Evolutionary conservation across 2,329 filamentous ascomycete genomes (phyloP), one percentile per base, ranked within the genome.

Genomic region (Calonectria henricotiae): DNA sequence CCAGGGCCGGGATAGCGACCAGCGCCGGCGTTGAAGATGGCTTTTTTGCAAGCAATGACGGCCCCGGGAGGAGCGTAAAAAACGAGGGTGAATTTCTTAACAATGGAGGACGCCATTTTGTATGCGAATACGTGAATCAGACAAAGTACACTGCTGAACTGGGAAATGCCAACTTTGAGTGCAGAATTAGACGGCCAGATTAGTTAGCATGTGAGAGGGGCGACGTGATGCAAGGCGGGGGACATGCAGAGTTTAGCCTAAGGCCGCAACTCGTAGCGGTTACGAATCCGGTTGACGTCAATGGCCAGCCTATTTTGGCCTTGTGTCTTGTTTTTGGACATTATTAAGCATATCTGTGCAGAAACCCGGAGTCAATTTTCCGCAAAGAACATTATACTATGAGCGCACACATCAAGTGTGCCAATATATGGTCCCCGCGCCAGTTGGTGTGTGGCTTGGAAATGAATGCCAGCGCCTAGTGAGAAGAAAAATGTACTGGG

Each of bases 21-120:
- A 2, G 88, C 88, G 13, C 88, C 88, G 4, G 87, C 86, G 17
- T 82, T 82, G 77, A 90, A 90, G 77, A 90, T 83, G 73, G 88
- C 88, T 0, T 80, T 68, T 76, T 90, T 90, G 79, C 86, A 87
- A 12, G 82, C 81, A 27, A 82, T 80, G 17, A 88, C 80, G 25
- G 82, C 79, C 4, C 81, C 25, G 0, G 80, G 74, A 0, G 88
- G 87, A 0, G 84, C 85, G 80, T 85, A 84, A 79, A 89, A 89
- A 69, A 88, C 79, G 51, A 90, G 84, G 68, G 68, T 77, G 75
- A 77, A 82, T 20, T 74, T 71, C 9, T 64, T 30, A 13, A 62
- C 62, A 8, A 58, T 7, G 13, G 65, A 51, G 3, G 63, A 66
- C 27, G 63, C 41, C 63, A 66, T 66, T 25, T 41, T 46, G 3